A percentile compares a stretch with the other conserved stretches of the same genome.
These are phyloP conservation scores for Debaryomyces prosopidis DNA, from an alignment of 805 yeast genomes.

Conservation along the genomic window DNA sequence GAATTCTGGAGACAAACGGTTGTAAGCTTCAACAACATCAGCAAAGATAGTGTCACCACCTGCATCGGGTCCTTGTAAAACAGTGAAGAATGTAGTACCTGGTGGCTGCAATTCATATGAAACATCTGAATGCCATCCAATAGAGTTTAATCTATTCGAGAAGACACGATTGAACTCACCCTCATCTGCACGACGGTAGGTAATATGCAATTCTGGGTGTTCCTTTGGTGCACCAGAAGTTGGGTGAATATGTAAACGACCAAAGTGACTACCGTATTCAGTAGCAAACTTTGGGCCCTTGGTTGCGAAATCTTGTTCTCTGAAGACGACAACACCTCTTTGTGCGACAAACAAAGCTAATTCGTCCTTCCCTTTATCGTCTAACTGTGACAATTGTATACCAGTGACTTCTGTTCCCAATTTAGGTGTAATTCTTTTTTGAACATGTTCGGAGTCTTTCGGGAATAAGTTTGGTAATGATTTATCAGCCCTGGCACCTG, in stretches of 20 bases:
- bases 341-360: slow-evolving; percentile 68
- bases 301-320: slow-evolving; percentile 62
- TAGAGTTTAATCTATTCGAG: slow-evolving; percentile 34
- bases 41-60: slow-evolving; percentile 84
- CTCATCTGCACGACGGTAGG: slow-evolving; percentile 50
- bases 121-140: slow-evolving; percentile 72
- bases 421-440: slow-evolving; percentile 59
- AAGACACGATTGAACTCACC: slow-evolving; percentile 38
- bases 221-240: slow-evolving; percentile 72
- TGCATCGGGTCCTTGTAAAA: slow-evolving; percentile 55
- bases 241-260: slow-evolving; percentile 72
- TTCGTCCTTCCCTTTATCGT: slow-evolving; percentile 61
- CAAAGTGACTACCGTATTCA: slow-evolving; percentile 63
- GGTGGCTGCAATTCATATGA: slow-evolving; percentile 76
- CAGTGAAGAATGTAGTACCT: slow-evolving; percentile 65
- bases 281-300: slow-evolving; percentile 51
- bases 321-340: slow-evolving; percentile 66
- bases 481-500: slow-evolving; percentile 71
- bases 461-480: slow-evolving; percentile 52
- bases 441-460: slow-evolving; percentile 19
- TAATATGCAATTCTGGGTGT: slow-evolving; percentile 61
- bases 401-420: slow-evolving; percentile 67
- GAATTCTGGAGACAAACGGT: slow-evolving; percentile 66
- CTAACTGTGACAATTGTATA: slow-evolving; percentile 56
- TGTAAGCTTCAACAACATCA: slow-evolving; percentile 70